Percentiles rank a stretch among this genome's conserved stretches.
These are phyloP conservation scores for Eucalyptus decipiens DNA, from an alignment of 345 rosid genomes.

Conservation along the genomic window DNA sequence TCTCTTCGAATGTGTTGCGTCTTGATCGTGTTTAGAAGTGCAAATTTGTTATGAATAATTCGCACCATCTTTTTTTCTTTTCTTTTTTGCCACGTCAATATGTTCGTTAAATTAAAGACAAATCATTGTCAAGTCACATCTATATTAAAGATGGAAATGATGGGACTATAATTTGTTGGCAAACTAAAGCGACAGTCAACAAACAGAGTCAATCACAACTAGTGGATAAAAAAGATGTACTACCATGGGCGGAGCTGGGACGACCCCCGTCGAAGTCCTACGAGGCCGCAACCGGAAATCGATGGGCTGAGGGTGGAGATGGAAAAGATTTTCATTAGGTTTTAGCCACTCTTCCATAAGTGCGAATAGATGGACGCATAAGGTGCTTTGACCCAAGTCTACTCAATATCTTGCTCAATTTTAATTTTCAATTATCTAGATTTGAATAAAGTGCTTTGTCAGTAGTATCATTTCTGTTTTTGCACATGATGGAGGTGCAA, in stretches of 20 bases:
- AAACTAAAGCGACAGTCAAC: neutral
- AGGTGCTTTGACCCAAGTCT: neutral
- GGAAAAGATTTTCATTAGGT: neutral
- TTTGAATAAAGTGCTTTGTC: neutral
- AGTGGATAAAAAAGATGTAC: neutral
- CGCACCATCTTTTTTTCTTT: neutral
- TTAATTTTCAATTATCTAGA: neutral
- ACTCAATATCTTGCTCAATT: neutral
- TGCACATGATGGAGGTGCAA: neutral
- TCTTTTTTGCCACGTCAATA: neutral
- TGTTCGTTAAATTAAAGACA: neutral
- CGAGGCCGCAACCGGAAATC: neutral
- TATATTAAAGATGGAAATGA: neutral
- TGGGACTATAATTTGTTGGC: neutral
- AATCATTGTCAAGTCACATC: neutral
- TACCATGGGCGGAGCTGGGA: neutral
- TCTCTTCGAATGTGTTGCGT: fast-evolving
- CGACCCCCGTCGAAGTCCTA: neutral
- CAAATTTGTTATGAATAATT: fast-evolving
- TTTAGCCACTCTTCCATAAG: neutral
- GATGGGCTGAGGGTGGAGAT: neutral
- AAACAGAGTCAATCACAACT: neutral
- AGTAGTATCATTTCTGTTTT: neutral
- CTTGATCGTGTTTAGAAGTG: neutral
- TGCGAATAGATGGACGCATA: neutral